Evolutionary conservation across 106 monocot genomes (phyloP), one percentile per base, ranked within the genome.

Genomic region (Allium cepa): DNA sequence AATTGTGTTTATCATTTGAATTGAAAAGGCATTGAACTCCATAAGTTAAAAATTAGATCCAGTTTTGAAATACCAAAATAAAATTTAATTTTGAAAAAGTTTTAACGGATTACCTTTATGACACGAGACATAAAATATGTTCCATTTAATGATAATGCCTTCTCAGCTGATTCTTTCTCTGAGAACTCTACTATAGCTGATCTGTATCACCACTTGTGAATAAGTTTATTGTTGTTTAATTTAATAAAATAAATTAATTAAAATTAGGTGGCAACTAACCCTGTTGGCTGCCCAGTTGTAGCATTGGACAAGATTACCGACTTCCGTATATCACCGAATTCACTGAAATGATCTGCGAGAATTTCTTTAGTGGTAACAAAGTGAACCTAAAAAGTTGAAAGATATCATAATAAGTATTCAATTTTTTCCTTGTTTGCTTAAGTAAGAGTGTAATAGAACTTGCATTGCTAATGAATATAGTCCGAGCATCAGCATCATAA

Each of bases 251-350:
- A 36, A 9, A 11, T 10, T 4, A 62, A 45, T 62, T 45, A 15
- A 26, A 62, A 10, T 36, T 10, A 36, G 36, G 26, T 62, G 15
- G 26, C 62, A 36, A 36, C 62, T 62, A 15, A 62, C 62, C 62
- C 62, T 26, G 27, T 62, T 26, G 62, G 7, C 62, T 62, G 26
- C 36, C 62, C 36, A 62, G 62, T 62, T 7, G 62, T 3, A 28
- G 62, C 28, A 62, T 62, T 45, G 10, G 22, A 36, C 62, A 62
- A 17, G 15, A 62, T 88, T 12, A 88, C 75, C 12, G 88, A 88
- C 80, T 95, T 95, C 10, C 91, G 80, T 46, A 95, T 91, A 51
- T 86, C 95, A 22, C 95, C 95, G 65, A 91, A 95, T 66, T 91
- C 91, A 67, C 87, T 95, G 77, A 95, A 95, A 81, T 95, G 95